These are phyloP conservation scores for Wickerhamiella hasegawae DNA, from an alignment of 805 yeast species.

Conservation along the genomic window DNA sequence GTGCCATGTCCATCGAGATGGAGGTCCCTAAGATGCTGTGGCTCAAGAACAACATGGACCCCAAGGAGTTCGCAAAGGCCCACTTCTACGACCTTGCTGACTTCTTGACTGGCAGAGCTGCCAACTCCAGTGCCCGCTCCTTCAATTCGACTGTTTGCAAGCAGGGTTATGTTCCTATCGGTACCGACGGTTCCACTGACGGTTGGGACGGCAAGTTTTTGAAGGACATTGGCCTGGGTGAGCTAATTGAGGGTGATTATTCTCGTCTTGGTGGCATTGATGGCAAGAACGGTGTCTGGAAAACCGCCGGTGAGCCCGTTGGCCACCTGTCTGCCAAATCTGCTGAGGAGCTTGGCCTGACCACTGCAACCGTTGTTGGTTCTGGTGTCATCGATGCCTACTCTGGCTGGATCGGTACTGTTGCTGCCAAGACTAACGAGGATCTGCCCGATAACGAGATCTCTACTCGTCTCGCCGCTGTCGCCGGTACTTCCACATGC, in stretches of 20 bases:
- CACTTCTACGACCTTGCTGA: slow-evolving; percentile 91
- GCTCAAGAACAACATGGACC: slow-evolving; percentile 75
- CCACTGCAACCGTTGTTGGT: slow-evolving; percentile 70
- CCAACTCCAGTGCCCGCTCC: slow-evolving; percentile 74
- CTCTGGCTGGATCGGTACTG: slow-evolving; percentile 98
- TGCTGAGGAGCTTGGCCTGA: slow-evolving; percentile 72
- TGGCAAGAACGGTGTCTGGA: slow-evolving; percentile 51
- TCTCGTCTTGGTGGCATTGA: slow-evolving; percentile 72
- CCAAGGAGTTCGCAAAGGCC: slow-evolving; percentile 36
- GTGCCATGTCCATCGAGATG: slow-evolving; percentile 96
- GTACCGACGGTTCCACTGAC: slow-evolving; percentile 67
- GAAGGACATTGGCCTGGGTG: slow-evolving; percentile 50
- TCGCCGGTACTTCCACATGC: slow-evolving; percentile 97
- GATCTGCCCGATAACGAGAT: slow-evolving; percentile 27
- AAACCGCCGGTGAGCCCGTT: slow-evolving; percentile 80
- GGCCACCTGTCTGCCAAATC: slow-evolving; percentile 52
- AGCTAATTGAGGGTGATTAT: slow-evolving; percentile 62
- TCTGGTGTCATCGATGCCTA: slow-evolving; percentile 96
- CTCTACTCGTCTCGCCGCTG: slow-evolving; percentile 84
- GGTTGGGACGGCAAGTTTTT: slow-evolving; percentile 89
- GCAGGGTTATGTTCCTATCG: slow-evolving; percentile 86
- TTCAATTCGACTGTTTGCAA: slow-evolving; percentile 87
- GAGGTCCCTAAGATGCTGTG: slow-evolving; percentile 94
- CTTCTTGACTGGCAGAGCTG: slow-evolving; percentile 79
- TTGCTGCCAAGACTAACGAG: slow-evolving; percentile 68